Percentiles rank a stretch among this genome's conserved stretches.
Conservation (phyloP, 257 asterid species). For the Fraxinus pennsylvanica region DNA sequence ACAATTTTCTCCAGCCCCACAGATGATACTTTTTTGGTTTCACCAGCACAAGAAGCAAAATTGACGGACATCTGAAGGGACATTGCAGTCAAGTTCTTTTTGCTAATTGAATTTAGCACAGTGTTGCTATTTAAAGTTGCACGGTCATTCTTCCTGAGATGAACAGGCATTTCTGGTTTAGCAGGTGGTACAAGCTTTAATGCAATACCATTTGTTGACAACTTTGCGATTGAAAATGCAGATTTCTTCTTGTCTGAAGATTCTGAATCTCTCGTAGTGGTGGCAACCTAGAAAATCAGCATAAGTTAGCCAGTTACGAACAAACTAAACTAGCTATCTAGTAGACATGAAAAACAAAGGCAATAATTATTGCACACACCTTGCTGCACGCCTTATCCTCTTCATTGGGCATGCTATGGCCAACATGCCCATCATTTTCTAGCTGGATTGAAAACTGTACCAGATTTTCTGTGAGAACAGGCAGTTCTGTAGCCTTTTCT, state of each 20-base stretch:
- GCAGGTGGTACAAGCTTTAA: constrained; percentile 36
- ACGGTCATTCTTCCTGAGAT: constrained; percentile 33
- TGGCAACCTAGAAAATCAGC: constrained; percentile 40
- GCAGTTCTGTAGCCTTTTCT: constrained; percentile 30
- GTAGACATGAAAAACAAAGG: constrained; percentile 13
- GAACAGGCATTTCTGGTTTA: constrained; percentile 34
- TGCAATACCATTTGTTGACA: constrained; percentile 19
- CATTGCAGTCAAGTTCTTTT: constrained; percentile 42
- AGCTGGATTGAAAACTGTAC: constrained; percentile 26
- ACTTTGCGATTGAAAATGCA: constrained; percentile 30
- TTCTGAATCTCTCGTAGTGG: constrained; percentile 26
- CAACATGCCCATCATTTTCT: constrained; percentile 23
- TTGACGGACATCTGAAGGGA: constrained; percentile 66
- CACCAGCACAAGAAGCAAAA: constrained; percentile 35
- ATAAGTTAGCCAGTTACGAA: constrained; percentile 20
- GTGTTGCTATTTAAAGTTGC: constrained; percentile 34
- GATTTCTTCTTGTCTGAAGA: constrained; percentile 31
- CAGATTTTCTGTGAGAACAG: constrained; percentile 26
- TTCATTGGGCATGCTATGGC: constrained; percentile 24
- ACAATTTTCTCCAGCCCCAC: constrained; percentile 42
- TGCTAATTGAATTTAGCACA: constrained; percentile 33
- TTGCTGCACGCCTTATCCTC: constrained; percentile 21
- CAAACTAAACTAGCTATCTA: constrained; percentile 11
- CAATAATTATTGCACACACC: constrained; percentile 29
- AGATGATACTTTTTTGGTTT: constrained; percentile 39